A percentile compares a stretch with the other conserved stretches of the same genome.
Conservation (phyloP, 805 yeast species). For the Kuraishia ogatae region DNA sequence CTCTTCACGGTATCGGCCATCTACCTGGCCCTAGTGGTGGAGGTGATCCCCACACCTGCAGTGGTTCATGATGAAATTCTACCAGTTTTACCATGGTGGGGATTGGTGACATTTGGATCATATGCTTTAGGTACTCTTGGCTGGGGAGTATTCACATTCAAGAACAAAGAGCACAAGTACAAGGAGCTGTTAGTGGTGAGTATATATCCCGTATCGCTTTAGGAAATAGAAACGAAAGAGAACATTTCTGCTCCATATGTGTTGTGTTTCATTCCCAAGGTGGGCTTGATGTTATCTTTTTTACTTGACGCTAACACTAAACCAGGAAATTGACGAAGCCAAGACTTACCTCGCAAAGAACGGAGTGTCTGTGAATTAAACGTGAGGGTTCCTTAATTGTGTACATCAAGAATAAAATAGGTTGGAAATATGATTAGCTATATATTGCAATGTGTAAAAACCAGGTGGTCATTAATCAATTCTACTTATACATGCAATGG, state of each 20-base stretch:
- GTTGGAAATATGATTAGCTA: not conserved
- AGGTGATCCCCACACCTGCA: slow-evolving; percentile 46
- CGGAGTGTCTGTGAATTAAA: slow-evolving; percentile 41
- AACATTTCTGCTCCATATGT: not conserved
- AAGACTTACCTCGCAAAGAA: slow-evolving; percentile 44
- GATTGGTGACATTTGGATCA: slow-evolving; percentile 56
- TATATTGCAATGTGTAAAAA: too few species aligned
- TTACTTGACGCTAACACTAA: slow-evolving; percentile 13
- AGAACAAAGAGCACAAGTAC: slow-evolving; percentile 63
- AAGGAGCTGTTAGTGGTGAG: slow-evolving; percentile 38
- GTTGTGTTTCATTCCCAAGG: too few species aligned
- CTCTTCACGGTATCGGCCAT: slow-evolving; percentile 37
- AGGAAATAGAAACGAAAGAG: too few species aligned
- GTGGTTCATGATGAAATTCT: slow-evolving; percentile 41
- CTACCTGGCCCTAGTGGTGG: slow-evolving; percentile 42
- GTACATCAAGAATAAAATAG: not conserved
- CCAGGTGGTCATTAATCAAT: not conserved
- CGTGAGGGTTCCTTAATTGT: not conserved
- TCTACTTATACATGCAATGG: not conserved
- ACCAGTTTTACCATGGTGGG: slow-evolving; percentile 68
- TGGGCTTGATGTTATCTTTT: not conserved
- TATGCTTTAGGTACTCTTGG: slow-evolving; percentile 64
- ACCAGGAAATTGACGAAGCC: slow-evolving; percentile 49
- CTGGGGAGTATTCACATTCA: slow-evolving; percentile 58
- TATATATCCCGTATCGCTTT: too few species aligned